phyloP scores from a whole-genome alignment of 2,329 filamentous ascomycete species.

The Magnaporthales sp. region DNA sequence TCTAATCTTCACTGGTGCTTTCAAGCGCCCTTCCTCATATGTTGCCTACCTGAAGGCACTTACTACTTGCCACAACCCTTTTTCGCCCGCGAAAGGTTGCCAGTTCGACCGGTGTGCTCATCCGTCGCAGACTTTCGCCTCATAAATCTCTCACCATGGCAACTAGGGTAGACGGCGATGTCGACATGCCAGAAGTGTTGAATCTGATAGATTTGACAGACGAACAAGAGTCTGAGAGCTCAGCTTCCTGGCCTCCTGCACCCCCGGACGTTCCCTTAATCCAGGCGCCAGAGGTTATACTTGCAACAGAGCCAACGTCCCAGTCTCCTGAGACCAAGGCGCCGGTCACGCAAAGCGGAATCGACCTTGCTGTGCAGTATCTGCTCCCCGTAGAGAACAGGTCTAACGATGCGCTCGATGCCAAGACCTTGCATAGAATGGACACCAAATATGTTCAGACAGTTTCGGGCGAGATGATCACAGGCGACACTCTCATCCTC shows the following conservation, averaged over 20 bases:
- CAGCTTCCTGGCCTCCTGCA: not conserved
- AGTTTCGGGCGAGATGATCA: slow-evolving; percentile 5
- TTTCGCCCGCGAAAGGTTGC: not conserved
- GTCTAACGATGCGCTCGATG: not conserved
- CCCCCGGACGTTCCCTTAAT: not conserved
- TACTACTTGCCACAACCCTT: too few relatives aligned
- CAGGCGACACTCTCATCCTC: slow-evolving; percentile 12
- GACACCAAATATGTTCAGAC: slow-evolving; percentile 6
- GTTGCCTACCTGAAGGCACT: too few relatives aligned
- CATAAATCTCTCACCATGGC: not conserved
- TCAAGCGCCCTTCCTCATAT: too few relatives aligned
- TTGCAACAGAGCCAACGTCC: not conserved
- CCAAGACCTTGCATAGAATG: not conserved
- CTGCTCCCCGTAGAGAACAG: not conserved
- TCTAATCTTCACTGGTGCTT: too few relatives aligned
- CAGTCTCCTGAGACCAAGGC: not conserved
- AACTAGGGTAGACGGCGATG: not conserved
- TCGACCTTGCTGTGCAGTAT: slow-evolving; percentile 2
- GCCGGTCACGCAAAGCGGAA: not conserved
- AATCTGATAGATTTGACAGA: not conserved
- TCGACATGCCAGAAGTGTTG: not conserved
- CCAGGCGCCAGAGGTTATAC: not conserved
- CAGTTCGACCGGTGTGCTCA: not conserved
- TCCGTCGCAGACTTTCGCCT: not conserved
- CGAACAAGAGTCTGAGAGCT: not conserved